A percentile compares a stretch with the other conserved stretches of the same genome.
These are phyloP conservation scores for Magnusiomyces paraingens DNA, from an alignment of 1,139 yeast genomes.

Conservation along the genomic window DNA sequence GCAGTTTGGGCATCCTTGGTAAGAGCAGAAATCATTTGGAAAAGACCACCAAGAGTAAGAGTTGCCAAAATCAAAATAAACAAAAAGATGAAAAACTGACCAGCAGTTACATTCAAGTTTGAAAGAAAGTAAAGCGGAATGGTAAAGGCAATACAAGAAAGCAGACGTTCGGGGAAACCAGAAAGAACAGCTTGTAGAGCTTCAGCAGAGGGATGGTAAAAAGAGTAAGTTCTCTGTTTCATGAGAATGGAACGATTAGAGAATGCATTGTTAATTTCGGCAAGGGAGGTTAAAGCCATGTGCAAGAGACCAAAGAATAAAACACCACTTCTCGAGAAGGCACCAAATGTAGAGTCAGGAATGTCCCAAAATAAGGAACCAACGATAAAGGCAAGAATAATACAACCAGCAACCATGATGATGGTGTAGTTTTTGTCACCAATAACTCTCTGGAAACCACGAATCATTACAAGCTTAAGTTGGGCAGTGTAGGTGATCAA, in stretches of 20 bases:
- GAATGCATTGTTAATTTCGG: constrained; percentile 38
- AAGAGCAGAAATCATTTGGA: constrained; percentile 52
- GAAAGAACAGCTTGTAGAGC: constrained; percentile 36
- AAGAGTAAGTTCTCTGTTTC: constrained; percentile 40
- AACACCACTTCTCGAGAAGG: constrained; percentile 46
- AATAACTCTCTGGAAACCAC: constrained; percentile 49
- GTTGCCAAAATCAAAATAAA: constrained; percentile 34
- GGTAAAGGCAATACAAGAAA: constrained; percentile 31
- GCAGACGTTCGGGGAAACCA: constrained; percentile 34
- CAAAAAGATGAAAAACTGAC: constrained; percentile 37
- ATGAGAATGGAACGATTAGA: constrained; percentile 37
- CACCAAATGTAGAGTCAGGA: constrained; percentile 42
- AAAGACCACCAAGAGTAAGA: constrained; percentile 46
- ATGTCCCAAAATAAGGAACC: constrained; percentile 52
- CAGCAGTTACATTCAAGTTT: constrained; percentile 36
- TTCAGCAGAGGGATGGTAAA: constrained; percentile 42
- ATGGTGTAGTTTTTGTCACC: constrained; percentile 49
- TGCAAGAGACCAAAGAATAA: constrained; percentile 39
- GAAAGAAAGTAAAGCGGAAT: constrained; percentile 38
- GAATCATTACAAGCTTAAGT: constrained; percentile 31
- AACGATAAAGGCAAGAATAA: constrained; percentile 45
- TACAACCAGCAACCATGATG: constrained; percentile 43
- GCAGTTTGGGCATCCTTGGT: constrained; percentile 50
- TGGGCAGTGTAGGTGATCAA: constrained; percentile 34
- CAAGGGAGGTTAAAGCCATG: constrained; percentile 38